Percentiles rank a stretch among this genome's conserved stretches.
phyloP scores from a whole-genome alignment of 805 yeast species.

The Candida peoriensis region DNA sequence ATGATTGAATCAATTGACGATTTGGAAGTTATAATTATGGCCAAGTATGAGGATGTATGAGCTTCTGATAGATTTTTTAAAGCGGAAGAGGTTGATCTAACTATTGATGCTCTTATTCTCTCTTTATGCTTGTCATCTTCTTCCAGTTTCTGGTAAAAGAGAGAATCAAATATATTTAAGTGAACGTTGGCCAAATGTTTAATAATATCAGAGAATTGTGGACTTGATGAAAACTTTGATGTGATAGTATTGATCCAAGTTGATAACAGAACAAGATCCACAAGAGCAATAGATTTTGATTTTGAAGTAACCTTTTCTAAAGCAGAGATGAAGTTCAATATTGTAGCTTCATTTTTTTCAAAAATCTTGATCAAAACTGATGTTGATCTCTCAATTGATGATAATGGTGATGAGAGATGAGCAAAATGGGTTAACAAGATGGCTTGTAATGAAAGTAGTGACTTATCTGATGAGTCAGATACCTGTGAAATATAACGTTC shows the following conservation, averaged over 20 bases:
- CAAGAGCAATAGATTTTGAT: constrained; percentile 40
- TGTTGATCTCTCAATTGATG: constrained; percentile 7
- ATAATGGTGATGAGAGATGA: constrained; percentile 9
- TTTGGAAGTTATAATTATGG: constrained; percentile 17
- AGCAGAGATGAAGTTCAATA: constrained; percentile 14
- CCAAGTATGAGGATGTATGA: constrained; percentile 12
- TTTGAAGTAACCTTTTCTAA: constrained; percentile 28
- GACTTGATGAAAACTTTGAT: constrained; percentile 23
- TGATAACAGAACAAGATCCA: constrained; percentile 53
- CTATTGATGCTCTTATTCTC: constrained; percentile 33
- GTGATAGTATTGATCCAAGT: constrained; percentile 47
- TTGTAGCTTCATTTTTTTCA: constrained; percentile 3
- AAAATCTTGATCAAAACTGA: constrained; percentile 14
- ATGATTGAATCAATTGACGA: constrained; percentile 30
- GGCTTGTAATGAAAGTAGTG: constrained; percentile 16
- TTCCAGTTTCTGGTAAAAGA: constrained; percentile 14
- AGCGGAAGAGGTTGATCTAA: constrained; percentile 25
- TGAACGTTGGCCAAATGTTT: constrained; percentile 32
- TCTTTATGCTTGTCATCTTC: constrained; percentile 33
- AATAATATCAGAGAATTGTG: constrained; percentile 24
- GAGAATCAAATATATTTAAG: constrained; percentile 23
- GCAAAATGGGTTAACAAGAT: constrained; percentile 13
- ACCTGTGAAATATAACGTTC: constrained; percentile 2
- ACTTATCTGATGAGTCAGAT: constrained; percentile 7
- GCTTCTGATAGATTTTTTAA: constrained; percentile 20